phyloP scores from a whole-genome alignment of 108 stramenopile genomes.

The Chaetoceros muelleri region DNA sequence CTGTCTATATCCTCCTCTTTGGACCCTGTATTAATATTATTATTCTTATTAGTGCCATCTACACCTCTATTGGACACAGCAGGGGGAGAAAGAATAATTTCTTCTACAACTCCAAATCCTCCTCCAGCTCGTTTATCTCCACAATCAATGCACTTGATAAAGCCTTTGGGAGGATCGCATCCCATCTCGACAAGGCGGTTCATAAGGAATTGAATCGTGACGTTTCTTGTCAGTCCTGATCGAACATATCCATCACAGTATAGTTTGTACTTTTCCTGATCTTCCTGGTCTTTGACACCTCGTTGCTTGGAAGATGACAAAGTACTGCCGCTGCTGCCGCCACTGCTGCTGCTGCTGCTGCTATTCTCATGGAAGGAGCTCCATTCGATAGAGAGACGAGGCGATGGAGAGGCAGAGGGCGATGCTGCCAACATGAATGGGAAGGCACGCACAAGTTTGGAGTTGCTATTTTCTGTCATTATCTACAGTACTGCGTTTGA shows the following conservation, averaged over 20 bases:
- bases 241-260: constrained; percentile 56
- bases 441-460: too few relatives aligned
- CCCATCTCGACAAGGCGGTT: constrained; percentile 55
- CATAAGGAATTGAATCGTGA: constrained; percentile 68
- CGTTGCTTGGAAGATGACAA: too few relatives aligned
- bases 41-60: neutral
- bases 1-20: constrained; percentile 18
- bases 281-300: too few relatives aligned
- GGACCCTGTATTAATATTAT: neutral
- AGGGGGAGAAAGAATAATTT: constrained; percentile 20
- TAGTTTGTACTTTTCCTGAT: constrained; percentile 20
- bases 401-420: too few relatives aligned
- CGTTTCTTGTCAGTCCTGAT: constrained; percentile 49
- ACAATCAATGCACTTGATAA: constrained; percentile 69
- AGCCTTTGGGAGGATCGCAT: constrained; percentile 62
- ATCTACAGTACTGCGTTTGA: too few relatives aligned
- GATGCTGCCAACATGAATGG: too few relatives aligned
- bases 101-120: constrained; percentile 76
- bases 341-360: too few relatives aligned
- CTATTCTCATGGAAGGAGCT: too few relatives aligned
- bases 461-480: too few relatives aligned
- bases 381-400: too few relatives aligned
- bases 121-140: constrained; percentile 56
- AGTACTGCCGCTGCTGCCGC: too few relatives aligned
- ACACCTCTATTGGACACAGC: neutral